Conservation (phyloP, 106 monocot genomes). For the Allium sativum region DNA sequence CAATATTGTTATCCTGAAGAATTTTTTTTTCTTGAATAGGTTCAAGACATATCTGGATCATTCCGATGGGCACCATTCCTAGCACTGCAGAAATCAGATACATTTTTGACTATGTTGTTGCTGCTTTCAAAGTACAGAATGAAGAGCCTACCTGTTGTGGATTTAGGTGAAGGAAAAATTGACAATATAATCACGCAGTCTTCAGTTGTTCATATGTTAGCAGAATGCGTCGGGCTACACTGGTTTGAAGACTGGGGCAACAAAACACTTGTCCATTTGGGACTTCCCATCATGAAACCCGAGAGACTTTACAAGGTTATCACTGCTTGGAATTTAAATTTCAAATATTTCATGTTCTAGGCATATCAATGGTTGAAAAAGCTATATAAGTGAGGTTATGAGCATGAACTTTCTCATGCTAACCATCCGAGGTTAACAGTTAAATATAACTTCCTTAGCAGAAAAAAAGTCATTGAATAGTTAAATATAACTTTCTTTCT, state of each 20-base stretch:
- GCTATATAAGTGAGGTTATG: background rate
- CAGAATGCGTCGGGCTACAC: conserved; percentile 80
- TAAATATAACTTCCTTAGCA: too few species aligned
- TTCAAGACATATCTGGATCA: conserved; percentile 78
- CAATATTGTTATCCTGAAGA: background rate
- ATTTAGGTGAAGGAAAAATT: conserved; percentile 75
- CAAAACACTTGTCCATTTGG: conserved; percentile 63
- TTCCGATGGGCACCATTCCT: conserved; percentile 98
- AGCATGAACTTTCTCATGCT: too few species aligned
- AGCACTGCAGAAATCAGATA: conserved; percentile 79
- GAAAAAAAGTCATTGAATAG: too few species aligned
- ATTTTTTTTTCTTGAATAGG: conserved; percentile 27
- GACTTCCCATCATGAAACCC: conserved; percentile 71
- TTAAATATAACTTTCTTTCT: background rate
- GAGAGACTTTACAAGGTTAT: conserved; percentile 62
- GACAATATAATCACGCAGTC: conserved; percentile 92
- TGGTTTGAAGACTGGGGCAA: conserved; percentile 96
- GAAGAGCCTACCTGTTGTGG: conserved; percentile 95
- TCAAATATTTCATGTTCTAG: background rate
- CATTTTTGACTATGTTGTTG: conserved; percentile 86
- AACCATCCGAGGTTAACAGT: too few species aligned
- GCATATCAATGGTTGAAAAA: background rate
- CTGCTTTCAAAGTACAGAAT: conserved; percentile 89
- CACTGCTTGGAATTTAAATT: background rate
- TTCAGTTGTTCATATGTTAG: conserved; percentile 88